Evolutionary conservation across 2,329 filamentous ascomycete species (phyloP).

Genomic region (Paecilomyces sp.): DNA sequence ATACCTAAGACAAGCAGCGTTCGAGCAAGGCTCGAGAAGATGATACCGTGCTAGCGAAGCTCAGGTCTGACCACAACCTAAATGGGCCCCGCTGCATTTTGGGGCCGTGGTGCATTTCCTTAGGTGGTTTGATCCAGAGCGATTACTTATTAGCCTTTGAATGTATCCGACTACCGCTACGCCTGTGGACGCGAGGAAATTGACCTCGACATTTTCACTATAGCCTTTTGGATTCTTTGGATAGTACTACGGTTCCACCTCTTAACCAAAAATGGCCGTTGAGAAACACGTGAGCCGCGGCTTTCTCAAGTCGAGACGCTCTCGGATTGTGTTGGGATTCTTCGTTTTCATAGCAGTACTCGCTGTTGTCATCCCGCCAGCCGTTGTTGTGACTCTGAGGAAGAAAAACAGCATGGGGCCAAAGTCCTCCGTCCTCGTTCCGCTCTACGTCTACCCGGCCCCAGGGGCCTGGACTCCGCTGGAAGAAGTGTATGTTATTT

Average conservation of each 20-base stretch:
- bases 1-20: not conserved
- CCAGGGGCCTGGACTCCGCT: conserved; percentile 41
- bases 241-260: conserved; percentile 2
- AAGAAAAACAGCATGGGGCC: conserved; percentile 27
- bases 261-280: conserved; percentile 12
- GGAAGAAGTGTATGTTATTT: conserved; percentile 33
- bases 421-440: conserved; percentile 38
- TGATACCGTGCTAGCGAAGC: not conserved
- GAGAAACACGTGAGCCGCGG: conserved; percentile 25
- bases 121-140: not conserved
- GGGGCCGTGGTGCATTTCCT: not conserved
- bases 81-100: conserved; percentile 11
- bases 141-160: not conserved
- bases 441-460: conserved; percentile 43
- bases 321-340: conserved; percentile 19
- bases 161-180: not conserved
- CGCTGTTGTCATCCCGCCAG: conserved; percentile 23
- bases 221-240: not conserved
- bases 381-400: conserved; percentile 25
- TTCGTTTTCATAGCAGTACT: conserved; percentile 22
- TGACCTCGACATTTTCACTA: not conserved
- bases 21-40: not conserved
- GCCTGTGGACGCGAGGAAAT: not conserved
- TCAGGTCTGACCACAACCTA: not conserved
- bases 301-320: conserved; percentile 21